A percentile compares a stretch with the other conserved stretches of the same genome.
Evolutionary conservation across 208 protist genomes (phyloP).

Genomic region (Acanthamoeba triangularis): DNA sequence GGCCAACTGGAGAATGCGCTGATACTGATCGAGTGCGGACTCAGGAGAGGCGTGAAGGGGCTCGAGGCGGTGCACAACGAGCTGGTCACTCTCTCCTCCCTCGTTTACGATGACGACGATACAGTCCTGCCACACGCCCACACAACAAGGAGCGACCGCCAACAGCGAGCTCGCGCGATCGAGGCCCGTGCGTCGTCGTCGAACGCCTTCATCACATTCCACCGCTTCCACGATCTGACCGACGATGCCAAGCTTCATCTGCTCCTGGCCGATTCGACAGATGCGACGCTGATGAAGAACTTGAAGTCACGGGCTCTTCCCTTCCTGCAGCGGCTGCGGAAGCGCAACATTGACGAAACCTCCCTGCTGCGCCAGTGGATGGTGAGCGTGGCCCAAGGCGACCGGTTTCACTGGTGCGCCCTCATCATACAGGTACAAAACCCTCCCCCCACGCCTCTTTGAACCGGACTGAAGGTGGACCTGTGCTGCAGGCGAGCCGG

Average conservation of each 20-base stretch:
- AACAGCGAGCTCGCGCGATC: too few species aligned
- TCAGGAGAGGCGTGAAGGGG: not conserved
- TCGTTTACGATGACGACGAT: slow-evolving; percentile 36
- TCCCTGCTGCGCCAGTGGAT: slow-evolving; percentile 10
- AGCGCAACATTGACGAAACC: not conserved
- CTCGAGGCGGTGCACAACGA: slow-evolving; percentile 11
- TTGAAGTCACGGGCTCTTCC: slow-evolving; percentile 23
- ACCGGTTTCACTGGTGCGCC: slow-evolving; percentile 61
- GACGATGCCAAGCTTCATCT: slow-evolving; percentile 27
- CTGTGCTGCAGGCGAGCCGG: not conserved
- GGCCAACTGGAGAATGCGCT: slow-evolving; percentile 65
- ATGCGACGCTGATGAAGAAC: slow-evolving; percentile 52
- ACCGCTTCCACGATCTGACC: slow-evolving; percentile 14
- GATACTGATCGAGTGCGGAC: slow-evolving; percentile 20
- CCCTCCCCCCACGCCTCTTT: not conserved
- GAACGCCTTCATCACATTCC: slow-evolving; percentile 46
- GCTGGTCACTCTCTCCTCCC: not conserved
- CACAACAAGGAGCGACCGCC: not conserved
- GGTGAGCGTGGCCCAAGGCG: slow-evolving; percentile 22
- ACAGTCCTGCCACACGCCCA: not conserved
- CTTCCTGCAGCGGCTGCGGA: slow-evolving; percentile 27
- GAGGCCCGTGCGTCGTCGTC: not conserved
- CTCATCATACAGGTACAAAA: not conserved
- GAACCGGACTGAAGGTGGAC: not conserved
- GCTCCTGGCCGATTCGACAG: slow-evolving; percentile 42